Evolutionary conservation across 805 yeast genomes (phyloP).

Genomic region (Schizosaccharomyces japonicus): DNA sequence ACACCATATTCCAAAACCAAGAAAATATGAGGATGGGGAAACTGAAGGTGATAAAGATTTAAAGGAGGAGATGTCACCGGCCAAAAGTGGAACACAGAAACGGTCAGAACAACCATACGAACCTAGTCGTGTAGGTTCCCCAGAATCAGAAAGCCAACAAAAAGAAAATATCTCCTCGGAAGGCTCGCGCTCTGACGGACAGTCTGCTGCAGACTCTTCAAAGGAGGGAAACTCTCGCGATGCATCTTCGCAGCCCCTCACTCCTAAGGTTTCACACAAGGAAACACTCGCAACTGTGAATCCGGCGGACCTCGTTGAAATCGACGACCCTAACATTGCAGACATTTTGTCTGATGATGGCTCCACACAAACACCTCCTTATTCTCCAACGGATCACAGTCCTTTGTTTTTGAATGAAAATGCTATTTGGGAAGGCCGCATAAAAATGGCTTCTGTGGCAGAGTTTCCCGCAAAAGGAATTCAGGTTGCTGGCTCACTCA

Average conservation of each 20-base stretch:
- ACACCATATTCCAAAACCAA: not conserved
- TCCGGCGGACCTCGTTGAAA: constrained; percentile 10
- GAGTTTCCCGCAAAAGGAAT: constrained; percentile 21
- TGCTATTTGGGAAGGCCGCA: constrained; percentile 25
- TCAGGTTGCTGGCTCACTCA: constrained; percentile 17
- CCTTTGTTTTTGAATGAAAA: constrained; percentile 8
- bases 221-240: too few relatives aligned
- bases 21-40: not conserved
- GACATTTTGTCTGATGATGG: constrained; percentile 8
- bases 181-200: too few relatives aligned
- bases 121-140: too few relatives aligned
- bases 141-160: too few relatives aligned
- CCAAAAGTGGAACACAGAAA: not conserved
- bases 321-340: constrained; percentile 6
- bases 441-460: constrained; percentile 28
- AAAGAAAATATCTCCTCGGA: too few relatives aligned
- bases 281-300: constrained; percentile 9
- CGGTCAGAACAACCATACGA: too few relatives aligned
- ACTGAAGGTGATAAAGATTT: not conserved
- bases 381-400: not conserved
- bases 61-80: not conserved
- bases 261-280: not conserved
- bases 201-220: not conserved
- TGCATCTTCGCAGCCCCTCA: too few relatives aligned
- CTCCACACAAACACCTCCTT: constrained; percentile 7